Evolutionary conservation across 2,329 filamentous ascomycete genomes (phyloP).

Genomic region (Geosmithia morbida): DNA sequence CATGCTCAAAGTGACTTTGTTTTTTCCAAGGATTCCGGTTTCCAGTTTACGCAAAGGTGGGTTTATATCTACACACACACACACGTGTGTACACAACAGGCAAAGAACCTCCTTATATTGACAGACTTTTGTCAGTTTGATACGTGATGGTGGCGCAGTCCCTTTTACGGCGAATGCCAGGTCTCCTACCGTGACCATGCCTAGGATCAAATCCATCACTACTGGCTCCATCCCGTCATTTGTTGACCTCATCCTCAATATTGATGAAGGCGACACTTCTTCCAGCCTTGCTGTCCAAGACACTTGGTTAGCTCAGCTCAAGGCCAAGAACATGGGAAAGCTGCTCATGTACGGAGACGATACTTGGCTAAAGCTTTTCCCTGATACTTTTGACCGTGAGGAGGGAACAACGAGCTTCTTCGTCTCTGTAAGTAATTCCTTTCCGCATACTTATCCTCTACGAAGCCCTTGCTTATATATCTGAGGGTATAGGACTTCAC

Average conservation of each 20-base stretch:
- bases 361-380: constrained; percentile 96
- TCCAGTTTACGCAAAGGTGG: constrained; percentile 78
- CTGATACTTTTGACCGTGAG: constrained; percentile 67
- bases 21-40: constrained; percentile 66
- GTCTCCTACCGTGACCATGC: constrained; percentile 98
- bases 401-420: constrained; percentile 98
- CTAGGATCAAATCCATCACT: constrained; percentile 89
- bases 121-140: constrained; percentile 42
- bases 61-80: constrained; percentile 4
- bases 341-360: constrained; percentile 95
- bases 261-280: constrained; percentile 84
- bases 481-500: constrained; percentile 62
- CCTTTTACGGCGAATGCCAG: constrained; percentile 93
- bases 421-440: constrained; percentile 60
- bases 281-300: constrained; percentile 82
- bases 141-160: constrained; percentile 67
- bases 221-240: constrained; percentile 98
- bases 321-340: constrained; percentile 54
- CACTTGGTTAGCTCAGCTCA: constrained; percentile 92
- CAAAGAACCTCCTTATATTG: neutral
- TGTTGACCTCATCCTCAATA: constrained; percentile 89
- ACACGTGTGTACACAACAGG: too few species aligned
- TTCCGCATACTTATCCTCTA: neutral
- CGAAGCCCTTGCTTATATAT: neutral
- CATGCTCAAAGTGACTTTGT: constrained; percentile 66